Conservation (phyloP, 192 early-diverging fungal species). For the Coemansia sp. region DNA sequence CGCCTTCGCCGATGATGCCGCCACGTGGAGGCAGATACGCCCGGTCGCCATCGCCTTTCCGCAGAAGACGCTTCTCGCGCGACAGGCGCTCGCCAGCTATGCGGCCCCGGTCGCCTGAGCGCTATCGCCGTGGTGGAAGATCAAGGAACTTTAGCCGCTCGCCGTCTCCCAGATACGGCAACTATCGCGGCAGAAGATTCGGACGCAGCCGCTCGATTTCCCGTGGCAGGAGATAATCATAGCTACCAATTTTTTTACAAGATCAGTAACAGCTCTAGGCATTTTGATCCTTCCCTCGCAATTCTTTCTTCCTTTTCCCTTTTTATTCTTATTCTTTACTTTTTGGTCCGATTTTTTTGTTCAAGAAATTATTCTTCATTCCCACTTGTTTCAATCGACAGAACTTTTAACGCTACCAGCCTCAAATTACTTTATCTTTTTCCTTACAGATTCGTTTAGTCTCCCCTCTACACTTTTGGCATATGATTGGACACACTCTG, state of each 20-base stretch:
- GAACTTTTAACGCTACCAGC: background rate
- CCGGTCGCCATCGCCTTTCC: conserved; percentile 42
- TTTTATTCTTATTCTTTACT: no score
- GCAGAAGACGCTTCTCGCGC: conserved; percentile 16
- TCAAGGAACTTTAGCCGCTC: conserved; percentile 30
- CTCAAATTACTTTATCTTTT: no score
- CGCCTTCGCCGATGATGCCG: conserved; percentile 2
- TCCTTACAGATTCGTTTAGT: background rate
- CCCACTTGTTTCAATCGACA: background rate
- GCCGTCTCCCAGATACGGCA: conserved; percentile 35
- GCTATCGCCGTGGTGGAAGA: conserved; percentile 14
- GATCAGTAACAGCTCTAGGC: no score
- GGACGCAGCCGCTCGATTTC: conserved; percentile 48
- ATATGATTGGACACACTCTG: conserved; percentile 9
- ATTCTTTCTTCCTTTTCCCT: no score
- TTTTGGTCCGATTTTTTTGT: background rate
- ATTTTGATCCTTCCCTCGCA: no score
- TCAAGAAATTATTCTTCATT: background rate
- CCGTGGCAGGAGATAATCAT: conserved; percentile 30
- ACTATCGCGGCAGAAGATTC: conserved; percentile 27
- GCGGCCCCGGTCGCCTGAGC: conserved; percentile 37
- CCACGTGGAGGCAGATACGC: conserved; percentile 10
- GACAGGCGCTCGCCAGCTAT: conserved; percentile 23
- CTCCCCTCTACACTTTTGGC: no score
- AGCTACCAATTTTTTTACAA: no score